Percentiles rank a stretch among this genome's conserved stretches.
phyloP scores from a whole-genome alignment of 805 yeast genomes.

The Candida silvatica region DNA sequence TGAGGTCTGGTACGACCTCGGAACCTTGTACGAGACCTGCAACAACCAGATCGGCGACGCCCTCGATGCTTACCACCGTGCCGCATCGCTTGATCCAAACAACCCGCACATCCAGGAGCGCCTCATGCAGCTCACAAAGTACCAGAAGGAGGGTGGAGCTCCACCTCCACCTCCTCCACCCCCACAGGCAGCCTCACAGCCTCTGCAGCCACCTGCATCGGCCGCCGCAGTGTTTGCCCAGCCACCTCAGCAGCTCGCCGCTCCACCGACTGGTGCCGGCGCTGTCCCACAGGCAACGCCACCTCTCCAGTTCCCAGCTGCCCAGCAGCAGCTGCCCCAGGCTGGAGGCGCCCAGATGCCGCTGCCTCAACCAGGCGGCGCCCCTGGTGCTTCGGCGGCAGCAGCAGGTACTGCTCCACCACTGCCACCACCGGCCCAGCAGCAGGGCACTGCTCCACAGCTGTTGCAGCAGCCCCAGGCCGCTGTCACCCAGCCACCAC shows the following conservation, averaged over 20 bases:
- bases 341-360: conserved; percentile 1
- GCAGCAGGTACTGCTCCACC: not conserved
- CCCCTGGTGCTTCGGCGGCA: too few species aligned
- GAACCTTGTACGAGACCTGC: conserved; percentile 94
- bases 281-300: not conserved
- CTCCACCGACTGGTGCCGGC: not conserved
- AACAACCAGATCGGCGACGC: conserved; percentile 94
- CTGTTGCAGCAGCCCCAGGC: not conserved
- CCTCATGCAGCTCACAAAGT: conserved; percentile 72
- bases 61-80: conserved; percentile 92
- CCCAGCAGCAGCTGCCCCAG: conserved; percentile 4
- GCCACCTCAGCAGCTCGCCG: not conserved
- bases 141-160: conserved; percentile 60
- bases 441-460: not conserved
- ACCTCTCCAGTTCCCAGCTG: conserved; percentile 1
- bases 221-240: not conserved
- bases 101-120: conserved; percentile 93
- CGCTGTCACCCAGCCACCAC: not conserved
- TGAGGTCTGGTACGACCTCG: conserved; percentile 98
- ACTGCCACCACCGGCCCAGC: too few species aligned
- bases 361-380: conserved; percentile 3
- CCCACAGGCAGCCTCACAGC: conserved; percentile 12
- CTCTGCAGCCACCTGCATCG: not conserved
- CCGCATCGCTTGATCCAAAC: conserved; percentile 89
- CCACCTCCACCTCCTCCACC: conserved; percentile 34